Evolutionary conservation across 495 filamentous ascomycete species (phyloP), one percentile per base, ranked within the genome.

Genomic region (Aspergillus mulundensis): DNA sequence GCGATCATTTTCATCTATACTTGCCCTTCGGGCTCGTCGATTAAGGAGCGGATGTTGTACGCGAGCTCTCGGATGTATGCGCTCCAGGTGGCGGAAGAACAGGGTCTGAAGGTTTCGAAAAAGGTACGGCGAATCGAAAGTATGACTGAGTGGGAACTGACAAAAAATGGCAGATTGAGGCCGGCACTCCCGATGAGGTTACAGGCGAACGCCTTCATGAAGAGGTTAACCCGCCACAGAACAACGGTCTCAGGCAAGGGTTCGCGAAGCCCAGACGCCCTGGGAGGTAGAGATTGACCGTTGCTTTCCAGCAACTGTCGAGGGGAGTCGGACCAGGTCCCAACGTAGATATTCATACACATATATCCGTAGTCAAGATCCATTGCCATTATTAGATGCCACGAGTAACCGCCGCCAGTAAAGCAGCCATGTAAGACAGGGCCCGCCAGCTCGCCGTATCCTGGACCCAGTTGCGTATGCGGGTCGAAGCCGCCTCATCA

Each of bases 31-130:
- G 82, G 73, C 4, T 83, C 85, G 0, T 89, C 87, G 61, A 89
- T 97, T 74, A 96, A 91, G 72, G 90, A 91, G 68, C 84, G 91
- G 49, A 98, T 98, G 94, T 74, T 97, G 60, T 96, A 97, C 69
- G 90, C 95, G 30, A 85, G 89, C 32, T 88, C 88, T 61, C 89
- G 90, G 65, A 80, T 81, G 28, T 82, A 81, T 34, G 89, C 90
- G 7, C 74, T 95, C 40, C 66, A 75, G 15, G 64, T 90, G 28
- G 90, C 89, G 57, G 77, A 76, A 38, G 84, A 89, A 59, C 86
- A 85, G 15, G 88, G 88, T 5, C 69, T 96, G 53, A 77, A 82
- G 53, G 75, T 92, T 47, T 81, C 81, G 45, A 96, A 93, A 77
- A 91, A 87, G 79, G 80, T 84, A 73, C 30, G 57, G 41, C 15